Evolutionary conservation across 768 basidiomycete species (phyloP).

Genomic region (Amylocystis lapponica): DNA sequence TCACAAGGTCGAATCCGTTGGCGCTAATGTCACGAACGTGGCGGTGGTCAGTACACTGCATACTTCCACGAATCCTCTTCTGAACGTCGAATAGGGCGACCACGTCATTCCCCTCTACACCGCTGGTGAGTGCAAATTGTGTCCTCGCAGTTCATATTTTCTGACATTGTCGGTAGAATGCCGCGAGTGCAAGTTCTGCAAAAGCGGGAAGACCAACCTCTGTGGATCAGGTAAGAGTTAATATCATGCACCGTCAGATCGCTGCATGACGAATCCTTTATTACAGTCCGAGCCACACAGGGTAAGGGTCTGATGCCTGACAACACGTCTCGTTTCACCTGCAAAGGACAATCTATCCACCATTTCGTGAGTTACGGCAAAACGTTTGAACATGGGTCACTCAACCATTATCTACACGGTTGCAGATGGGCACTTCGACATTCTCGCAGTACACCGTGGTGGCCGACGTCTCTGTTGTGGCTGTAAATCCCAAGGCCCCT

Average conservation of each 20-base stretch:
- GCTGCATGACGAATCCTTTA: neutral
- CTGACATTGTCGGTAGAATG: conserved; percentile 48
- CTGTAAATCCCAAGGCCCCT: conserved; percentile 79
- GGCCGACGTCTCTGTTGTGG: conserved; percentile 93
- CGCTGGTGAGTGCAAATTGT: conserved; percentile 61
- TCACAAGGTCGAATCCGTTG: conserved; percentile 88
- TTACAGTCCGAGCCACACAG: conserved; percentile 82
- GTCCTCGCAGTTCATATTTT: neutral
- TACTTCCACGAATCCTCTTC: neutral
- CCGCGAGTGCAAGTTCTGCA: conserved; percentile 98
- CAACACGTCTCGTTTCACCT: conserved; percentile 78
- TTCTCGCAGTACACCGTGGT: conserved; percentile 99
- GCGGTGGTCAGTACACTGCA: conserved; percentile 36
- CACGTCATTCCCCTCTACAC: conserved; percentile 98
- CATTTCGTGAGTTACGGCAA: conserved; percentile 91
- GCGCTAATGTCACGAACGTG: conserved; percentile 87
- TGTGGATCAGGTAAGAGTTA: conserved; percentile 89
- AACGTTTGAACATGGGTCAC: neutral
- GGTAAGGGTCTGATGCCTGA: conserved; percentile 96
- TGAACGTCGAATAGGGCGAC: conserved; percentile 53
- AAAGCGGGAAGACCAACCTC: conserved; percentile 97
- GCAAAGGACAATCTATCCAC: conserved; percentile 78
- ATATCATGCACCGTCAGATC: neutral
- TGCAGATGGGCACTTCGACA: conserved; percentile 95
- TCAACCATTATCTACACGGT: conserved; percentile 2